A percentile compares a stretch with the other conserved stretches of the same genome.
Conservation (phyloP, 1,284 basidiomycete species). For the Papiliotrema terrestris region DNA sequence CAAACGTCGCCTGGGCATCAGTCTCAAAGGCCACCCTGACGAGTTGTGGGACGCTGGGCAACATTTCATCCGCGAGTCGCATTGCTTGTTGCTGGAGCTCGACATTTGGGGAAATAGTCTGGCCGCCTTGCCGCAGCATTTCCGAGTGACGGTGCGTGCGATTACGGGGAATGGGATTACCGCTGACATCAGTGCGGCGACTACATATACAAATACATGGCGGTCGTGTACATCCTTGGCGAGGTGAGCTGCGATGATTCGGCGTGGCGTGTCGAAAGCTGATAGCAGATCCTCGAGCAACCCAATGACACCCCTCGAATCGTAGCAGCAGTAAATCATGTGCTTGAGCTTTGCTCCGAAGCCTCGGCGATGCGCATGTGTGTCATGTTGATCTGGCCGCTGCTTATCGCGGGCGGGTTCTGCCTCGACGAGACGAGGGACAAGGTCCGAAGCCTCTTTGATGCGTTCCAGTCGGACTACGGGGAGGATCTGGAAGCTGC, state of each 20-base stretch:
- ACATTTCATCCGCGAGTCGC: slow-evolving; percentile 21
- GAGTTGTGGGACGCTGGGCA: slow-evolving; percentile 27
- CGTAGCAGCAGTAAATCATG: slow-evolving; percentile 19
- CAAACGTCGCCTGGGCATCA: slow-evolving; percentile 24
- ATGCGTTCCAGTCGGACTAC: slow-evolving; percentile 29
- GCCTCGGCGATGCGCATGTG: slow-evolving; percentile 28
- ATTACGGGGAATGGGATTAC: too few relatives aligned
- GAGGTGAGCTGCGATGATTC: slow-evolving; percentile 21
- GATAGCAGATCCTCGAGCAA: slow-evolving; percentile 25
- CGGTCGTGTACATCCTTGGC: slow-evolving; percentile 25
- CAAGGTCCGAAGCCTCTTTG: slow-evolving; percentile 22
- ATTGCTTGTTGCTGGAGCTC: slow-evolving; percentile 23
- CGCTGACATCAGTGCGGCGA: slow-evolving; percentile 28
- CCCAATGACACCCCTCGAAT: slow-evolving; percentile 17
- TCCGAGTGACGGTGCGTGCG: slow-evolving; percentile 29
- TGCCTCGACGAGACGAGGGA: slow-evolving; percentile 6
- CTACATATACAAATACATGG: slow-evolving; percentile 38
- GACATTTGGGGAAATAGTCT: slow-evolving; percentile 38
- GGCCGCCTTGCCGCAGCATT: slow-evolving; percentile 27
- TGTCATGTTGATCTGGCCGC: slow-evolving; percentile 38
- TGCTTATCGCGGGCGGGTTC: slow-evolving; percentile 32
- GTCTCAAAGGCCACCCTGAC: slow-evolving; percentile 10
- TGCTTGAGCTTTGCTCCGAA: slow-evolving; percentile 34
- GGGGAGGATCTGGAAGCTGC: slow-evolving; percentile 32
- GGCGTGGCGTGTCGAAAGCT: background rate